Evolutionary conservation across 2,329 filamentous ascomycete genomes (phyloP).

Genomic region (Aureobasidium sp.): DNA sequence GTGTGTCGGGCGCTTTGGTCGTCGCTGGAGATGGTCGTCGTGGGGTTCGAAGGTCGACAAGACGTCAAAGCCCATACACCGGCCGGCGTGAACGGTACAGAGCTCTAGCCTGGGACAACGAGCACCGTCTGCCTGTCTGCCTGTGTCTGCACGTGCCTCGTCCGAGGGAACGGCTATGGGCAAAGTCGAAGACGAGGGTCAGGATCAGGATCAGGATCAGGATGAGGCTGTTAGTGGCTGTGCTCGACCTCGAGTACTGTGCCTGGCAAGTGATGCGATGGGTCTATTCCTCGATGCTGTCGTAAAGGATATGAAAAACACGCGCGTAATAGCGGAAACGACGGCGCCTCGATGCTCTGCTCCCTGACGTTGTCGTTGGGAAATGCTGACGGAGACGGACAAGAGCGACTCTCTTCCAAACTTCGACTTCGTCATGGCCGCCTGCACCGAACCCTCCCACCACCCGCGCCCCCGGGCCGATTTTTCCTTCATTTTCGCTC

Average conservation of each 20-base stretch:
- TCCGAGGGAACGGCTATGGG: background rate
- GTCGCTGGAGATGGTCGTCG: background rate
- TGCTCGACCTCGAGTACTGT: background rate
- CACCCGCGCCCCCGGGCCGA: background rate
- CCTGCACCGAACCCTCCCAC: background rate
- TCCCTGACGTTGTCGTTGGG: slow-evolving; percentile 2
- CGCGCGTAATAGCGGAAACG: background rate
- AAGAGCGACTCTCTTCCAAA: background rate
- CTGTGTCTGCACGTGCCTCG: slow-evolving; percentile 2
- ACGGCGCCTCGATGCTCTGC: background rate
- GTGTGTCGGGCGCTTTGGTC: slow-evolving; percentile 5
- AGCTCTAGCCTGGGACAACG: background rate
- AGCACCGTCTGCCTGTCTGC: background rate
- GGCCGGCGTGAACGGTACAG: background rate
- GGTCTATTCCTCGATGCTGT: background rate
- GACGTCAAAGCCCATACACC: background rate
- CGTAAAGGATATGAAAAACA: background rate
- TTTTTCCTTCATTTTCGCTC: slow-evolving; percentile 3
- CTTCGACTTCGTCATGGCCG: background rate
- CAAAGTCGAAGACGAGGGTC: background rate
- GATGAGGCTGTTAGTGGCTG: slow-evolving; percentile 8
- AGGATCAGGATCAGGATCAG: background rate
- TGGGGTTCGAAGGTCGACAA: background rate
- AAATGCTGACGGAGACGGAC: slow-evolving; percentile 3
- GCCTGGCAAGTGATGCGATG: background rate